Conservation (phyloP, 108 stramenopile genomes). For the Skeletonema grethae region DNA sequence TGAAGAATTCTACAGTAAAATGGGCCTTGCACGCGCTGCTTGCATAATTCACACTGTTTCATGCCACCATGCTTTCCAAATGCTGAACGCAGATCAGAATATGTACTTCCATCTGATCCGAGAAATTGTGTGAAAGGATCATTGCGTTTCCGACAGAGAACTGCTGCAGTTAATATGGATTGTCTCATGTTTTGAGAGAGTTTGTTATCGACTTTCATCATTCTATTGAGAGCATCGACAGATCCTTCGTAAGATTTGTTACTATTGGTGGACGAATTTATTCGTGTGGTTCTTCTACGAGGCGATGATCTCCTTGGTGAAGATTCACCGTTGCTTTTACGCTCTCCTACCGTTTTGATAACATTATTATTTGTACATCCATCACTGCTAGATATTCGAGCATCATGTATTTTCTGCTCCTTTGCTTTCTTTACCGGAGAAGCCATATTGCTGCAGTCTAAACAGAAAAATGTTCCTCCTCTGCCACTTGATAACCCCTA, state of each 20-base stretch:
- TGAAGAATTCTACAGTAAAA: conserved; percentile 35
- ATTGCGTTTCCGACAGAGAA: conserved; percentile 14
- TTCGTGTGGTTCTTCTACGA: not conserved
- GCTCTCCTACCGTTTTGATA: too few species aligned
- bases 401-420: not conserved
- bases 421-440: not conserved
- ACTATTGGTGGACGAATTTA: not conserved
- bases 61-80: conserved; percentile 32
- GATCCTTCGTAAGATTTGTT: not conserved
- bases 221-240: conserved; percentile 5
- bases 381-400: not conserved
- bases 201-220: conserved; percentile 26
- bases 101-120: conserved; percentile 21
- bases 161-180: conserved; percentile 30
- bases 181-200: conserved; percentile 27
- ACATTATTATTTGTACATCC: not conserved
- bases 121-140: conserved; percentile 11
- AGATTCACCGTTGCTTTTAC: not conserved
- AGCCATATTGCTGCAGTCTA: not conserved
- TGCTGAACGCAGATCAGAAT: conserved; percentile 23
- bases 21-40: conserved; percentile 26
- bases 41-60: conserved; percentile 37
- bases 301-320: not conserved
- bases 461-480: too few species aligned
- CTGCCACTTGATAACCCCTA: too few species aligned